These are phyloP conservation scores for Luvunga scandens DNA, from an alignment of 345 rosid genomes.

Conservation along the genomic window DNA sequence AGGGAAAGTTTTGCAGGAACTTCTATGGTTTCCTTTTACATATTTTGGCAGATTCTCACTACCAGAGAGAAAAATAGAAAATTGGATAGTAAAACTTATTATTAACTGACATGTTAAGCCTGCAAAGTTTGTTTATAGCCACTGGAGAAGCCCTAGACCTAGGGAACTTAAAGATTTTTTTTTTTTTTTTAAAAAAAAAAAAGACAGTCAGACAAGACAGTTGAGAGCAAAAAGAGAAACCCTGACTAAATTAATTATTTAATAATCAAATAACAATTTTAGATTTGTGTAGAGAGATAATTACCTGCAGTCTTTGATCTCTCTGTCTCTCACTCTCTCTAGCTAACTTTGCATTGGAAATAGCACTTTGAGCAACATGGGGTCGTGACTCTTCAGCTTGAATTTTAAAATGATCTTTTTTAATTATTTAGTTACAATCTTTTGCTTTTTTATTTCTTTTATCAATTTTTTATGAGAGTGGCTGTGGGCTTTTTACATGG, in stretches of 20 bases:
- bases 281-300: neutral
- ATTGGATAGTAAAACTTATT: neutral
- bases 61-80: too few species aligned
- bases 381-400: too few species aligned
- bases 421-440: too few species aligned
- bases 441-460: too few species aligned
- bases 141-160: constrained; percentile 39
- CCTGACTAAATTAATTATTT: neutral
- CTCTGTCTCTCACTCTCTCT: constrained; percentile 30
- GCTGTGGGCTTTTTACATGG: neutral
- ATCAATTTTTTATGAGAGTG: too few species aligned
- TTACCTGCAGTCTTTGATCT: constrained; percentile 33
- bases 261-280: neutral
- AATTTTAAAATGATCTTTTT: too few species aligned
- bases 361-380: neutral
- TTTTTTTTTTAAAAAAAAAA: constrained; percentile 19
- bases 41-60: constrained; percentile 23
- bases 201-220: constrained; percentile 72
- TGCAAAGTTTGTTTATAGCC: constrained; percentile 55
- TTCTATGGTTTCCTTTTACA: constrained; percentile 30
- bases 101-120: constrained; percentile 49
- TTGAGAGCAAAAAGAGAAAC: constrained; percentile 22
- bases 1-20: constrained; percentile 39
- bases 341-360: constrained; percentile 36
- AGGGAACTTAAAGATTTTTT: constrained; percentile 30